Evolutionary conservation across 2,329 filamentous ascomycete genomes (phyloP).

Genomic region (Colletotrichum tofieldiae): DNA sequence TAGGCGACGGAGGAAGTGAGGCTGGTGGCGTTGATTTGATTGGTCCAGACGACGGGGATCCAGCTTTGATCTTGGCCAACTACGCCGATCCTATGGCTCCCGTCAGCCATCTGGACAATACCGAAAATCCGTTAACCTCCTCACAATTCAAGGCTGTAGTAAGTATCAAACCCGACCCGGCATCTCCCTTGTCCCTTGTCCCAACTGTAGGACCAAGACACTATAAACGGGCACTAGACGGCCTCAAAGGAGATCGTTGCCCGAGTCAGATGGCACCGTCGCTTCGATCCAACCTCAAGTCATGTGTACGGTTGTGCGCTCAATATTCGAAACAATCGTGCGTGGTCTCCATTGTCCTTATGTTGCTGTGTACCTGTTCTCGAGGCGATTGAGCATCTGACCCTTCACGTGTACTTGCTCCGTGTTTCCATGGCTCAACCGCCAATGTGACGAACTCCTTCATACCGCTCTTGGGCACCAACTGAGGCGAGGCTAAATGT

Average conservation of each 20-base stretch:
- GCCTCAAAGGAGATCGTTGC: not conserved
- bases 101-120: not conserved
- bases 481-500: conserved; percentile 12
- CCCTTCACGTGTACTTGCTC: conserved; percentile 9
- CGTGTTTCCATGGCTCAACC: not conserved
- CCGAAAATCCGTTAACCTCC: not conserved
- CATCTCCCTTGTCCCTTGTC: conserved; percentile 15
- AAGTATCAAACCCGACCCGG: not conserved
- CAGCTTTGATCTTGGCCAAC: not conserved
- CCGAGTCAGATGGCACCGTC: not conserved
- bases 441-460: not conserved
- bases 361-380: not conserved
- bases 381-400: conserved; percentile 1
- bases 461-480: conserved; percentile 24
- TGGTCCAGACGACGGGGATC: not conserved
- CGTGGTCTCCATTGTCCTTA: not conserved
- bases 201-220: conserved; percentile 1
- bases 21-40: conserved; percentile 3
- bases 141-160: not conserved
- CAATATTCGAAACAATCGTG: conserved; percentile 12
- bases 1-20: conserved; percentile 4
- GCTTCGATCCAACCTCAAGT: conserved; percentile 7
- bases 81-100: not conserved
- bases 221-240: not conserved
- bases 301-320: not conserved